Base-by-base conservation (phyloP, 1,284 basidiomycete genomes). In the Sparassis latifolia region DNA sequence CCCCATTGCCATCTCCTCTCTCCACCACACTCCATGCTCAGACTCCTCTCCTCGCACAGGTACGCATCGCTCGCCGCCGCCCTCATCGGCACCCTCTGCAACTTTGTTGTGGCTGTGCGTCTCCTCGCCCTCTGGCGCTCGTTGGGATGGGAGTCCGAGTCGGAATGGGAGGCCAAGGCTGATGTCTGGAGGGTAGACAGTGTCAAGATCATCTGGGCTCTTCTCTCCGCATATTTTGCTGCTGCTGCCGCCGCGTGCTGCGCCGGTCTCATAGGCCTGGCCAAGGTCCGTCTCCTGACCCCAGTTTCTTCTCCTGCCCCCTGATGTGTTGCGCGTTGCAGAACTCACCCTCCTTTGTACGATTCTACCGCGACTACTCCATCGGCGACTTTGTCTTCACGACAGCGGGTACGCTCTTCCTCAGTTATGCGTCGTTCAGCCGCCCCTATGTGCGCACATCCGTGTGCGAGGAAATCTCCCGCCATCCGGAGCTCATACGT, bases 361-460 rank as follows among this genome's bases (percentile, higher is more conserved):
- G 82, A 50, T 77, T 82, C 55, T 81, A 80, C 65, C 75, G 86
- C 56, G 85, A 87, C 66, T 88, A 83, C 56, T 81, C 84, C 45
- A 80, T 87, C 56, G 86, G 81, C 47, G 86, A 89, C 66, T 79
- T 88, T 58, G 75, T 77, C 2, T 82, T 84, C 65, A 80, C 78
- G 62, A 73, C 79, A 2, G 67, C 84, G 48, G 74, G 77, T 33
- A 77, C 83, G 5, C 63, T 76, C 29, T 50, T 79, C 37, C 74
- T 76, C 43, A 76, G 78, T 4, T 85, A 84, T 59, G 76, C 73
- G 3, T 75, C 80, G 2, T 83, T 84, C 62, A 74, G 75, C 52
- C 70, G 66, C 39, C 53, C 75, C 20, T 70, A 76, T 6, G 69
- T 80, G 28, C 78, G 84, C 33, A 71, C 82, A 1, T 74, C 73